Conservation (phyloP, 139 green algal genomes). For the Volvox reticuliferus region DNA sequence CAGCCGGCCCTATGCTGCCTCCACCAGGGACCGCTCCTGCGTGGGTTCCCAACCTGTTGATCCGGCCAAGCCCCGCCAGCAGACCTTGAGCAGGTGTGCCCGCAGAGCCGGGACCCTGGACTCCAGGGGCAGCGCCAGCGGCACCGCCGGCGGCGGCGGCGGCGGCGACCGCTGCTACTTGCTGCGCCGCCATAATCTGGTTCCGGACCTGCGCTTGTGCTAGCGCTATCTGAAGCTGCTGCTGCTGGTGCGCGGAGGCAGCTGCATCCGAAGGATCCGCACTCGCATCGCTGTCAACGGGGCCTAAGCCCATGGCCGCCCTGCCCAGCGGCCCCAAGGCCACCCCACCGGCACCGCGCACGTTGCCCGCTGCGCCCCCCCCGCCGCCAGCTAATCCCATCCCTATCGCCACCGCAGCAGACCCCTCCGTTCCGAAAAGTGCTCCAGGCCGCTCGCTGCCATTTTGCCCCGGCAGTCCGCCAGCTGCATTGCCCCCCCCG, state of each 20-base stretch:
- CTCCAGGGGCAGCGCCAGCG: background rate
- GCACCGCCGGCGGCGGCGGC: background rate
- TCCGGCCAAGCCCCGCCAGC: slow-evolving; percentile 5
- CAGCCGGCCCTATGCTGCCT: background rate
- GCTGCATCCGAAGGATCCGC: background rate
- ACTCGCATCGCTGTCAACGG: background rate
- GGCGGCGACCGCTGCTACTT: background rate
- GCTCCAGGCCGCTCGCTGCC: no score
- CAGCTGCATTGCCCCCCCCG: background rate
- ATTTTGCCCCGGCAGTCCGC: background rate
- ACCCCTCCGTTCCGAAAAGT: no score
- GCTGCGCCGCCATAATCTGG: slow-evolving; percentile 18
- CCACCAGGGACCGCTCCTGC: background rate
- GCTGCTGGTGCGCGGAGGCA: background rate
- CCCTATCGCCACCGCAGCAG: background rate
- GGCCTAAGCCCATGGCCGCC: background rate
- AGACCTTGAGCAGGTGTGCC: background rate
- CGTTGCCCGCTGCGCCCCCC: background rate
- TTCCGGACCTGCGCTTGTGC: background rate
- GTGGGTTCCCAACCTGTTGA: background rate
- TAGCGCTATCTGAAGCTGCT: background rate
- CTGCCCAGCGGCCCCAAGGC: background rate
- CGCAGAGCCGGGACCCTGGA: background rate
- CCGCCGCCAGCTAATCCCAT: background rate
- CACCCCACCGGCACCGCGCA: background rate